Evolutionary conservation across 2,329 filamentous ascomycete genomes (phyloP).

Genomic region (Fusarium neocosmosporiellum): DNA sequence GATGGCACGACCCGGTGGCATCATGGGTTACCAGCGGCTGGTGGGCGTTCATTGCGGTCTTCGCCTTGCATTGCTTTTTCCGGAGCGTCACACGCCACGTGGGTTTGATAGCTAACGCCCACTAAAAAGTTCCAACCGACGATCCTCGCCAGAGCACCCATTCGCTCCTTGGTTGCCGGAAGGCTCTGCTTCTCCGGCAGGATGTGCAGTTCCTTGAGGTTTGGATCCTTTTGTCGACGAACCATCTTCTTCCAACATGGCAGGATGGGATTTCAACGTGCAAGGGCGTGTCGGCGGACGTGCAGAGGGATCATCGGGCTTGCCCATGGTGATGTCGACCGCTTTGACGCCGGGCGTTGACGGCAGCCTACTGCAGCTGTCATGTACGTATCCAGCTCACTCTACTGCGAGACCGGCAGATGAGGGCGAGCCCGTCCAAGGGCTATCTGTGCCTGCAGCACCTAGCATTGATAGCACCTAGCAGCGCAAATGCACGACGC

Average conservation of each 20-base stretch:
- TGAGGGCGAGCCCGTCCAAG: slow-evolving; percentile 19
- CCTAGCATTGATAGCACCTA: slow-evolving; percentile 33
- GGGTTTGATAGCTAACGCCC: slow-evolving; percentile 33
- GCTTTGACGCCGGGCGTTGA: background rate
- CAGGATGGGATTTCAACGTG: background rate
- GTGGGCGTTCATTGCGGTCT: slow-evolving; percentile 14
- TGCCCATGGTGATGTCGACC: background rate
- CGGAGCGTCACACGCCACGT: slow-evolving; percentile 40
- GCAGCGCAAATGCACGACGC: slow-evolving; percentile 15
- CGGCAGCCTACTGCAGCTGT: slow-evolving; percentile 18
- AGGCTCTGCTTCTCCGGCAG: background rate
- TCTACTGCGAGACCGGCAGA: slow-evolving; percentile 35
- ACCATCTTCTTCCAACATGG: background rate
- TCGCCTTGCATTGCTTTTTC: slow-evolving; percentile 28
- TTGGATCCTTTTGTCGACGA: slow-evolving; percentile 3
- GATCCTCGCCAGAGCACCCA: slow-evolving; percentile 25
- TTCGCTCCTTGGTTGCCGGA: slow-evolving; percentile 3
- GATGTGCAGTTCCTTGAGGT: background rate
- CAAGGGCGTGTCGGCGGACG: background rate
- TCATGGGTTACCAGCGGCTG: slow-evolving; percentile 4
- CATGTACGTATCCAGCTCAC: slow-evolving; percentile 18
- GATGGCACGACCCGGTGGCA: slow-evolving; percentile 17
- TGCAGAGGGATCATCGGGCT: background rate
- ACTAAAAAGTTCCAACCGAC: slow-evolving; percentile 23
- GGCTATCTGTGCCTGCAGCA: slow-evolving; percentile 21